Percentiles rank a stretch among this genome's conserved stretches.
Conservation (phyloP, 2,329 filamentous ascomycete genomes). For the Juglanconis oblonga region DNA sequence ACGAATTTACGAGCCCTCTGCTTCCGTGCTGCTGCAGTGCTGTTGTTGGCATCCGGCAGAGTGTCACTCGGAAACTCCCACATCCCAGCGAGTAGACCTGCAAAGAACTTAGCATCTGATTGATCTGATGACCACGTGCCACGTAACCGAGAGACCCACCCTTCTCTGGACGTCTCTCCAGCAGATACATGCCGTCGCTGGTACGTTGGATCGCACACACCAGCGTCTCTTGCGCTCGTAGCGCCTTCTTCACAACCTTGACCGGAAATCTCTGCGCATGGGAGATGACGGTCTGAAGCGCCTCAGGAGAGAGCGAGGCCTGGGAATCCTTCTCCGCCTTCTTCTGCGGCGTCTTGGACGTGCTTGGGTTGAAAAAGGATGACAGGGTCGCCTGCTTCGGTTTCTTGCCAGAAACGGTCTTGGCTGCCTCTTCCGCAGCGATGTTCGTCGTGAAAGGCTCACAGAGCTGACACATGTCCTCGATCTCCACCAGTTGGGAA, state of each 20-base stretch:
- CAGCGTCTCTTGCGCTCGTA: constrained; percentile 49
- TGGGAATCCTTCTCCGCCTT: background rate
- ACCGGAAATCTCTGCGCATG: constrained; percentile 52
- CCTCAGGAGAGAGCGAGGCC: constrained; percentile 14
- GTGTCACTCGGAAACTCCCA: constrained; percentile 54
- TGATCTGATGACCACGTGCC: background rate
- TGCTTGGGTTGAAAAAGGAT: constrained; percentile 27
- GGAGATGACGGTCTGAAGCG: constrained; percentile 34
- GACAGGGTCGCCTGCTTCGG: constrained; percentile 32
- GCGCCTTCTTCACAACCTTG: constrained; percentile 49
- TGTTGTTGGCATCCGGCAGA: constrained; percentile 28
- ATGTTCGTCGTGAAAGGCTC: constrained; percentile 43
- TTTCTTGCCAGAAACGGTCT: background rate
- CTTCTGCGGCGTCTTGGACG: constrained; percentile 1
- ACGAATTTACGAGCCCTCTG: constrained; percentile 35
- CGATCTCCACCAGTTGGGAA: constrained; percentile 38
- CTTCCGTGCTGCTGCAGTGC: constrained; percentile 30
- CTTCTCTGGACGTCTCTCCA: constrained; percentile 50
- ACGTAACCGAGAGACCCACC: constrained; percentile 25
- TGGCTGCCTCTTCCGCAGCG: constrained; percentile 20
- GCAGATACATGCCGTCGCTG: constrained; percentile 41
- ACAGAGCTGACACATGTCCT: constrained; percentile 49
- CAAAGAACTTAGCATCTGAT: background rate
- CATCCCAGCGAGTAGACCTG: constrained; percentile 47
- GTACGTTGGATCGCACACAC: constrained; percentile 48